Percentiles rank a stretch among this genome's conserved stretches.
These are phyloP conservation scores for Boletus vermiculosoides DNA, from an alignment of 768 basidiomycete genomes.

Conservation along the genomic window DNA sequence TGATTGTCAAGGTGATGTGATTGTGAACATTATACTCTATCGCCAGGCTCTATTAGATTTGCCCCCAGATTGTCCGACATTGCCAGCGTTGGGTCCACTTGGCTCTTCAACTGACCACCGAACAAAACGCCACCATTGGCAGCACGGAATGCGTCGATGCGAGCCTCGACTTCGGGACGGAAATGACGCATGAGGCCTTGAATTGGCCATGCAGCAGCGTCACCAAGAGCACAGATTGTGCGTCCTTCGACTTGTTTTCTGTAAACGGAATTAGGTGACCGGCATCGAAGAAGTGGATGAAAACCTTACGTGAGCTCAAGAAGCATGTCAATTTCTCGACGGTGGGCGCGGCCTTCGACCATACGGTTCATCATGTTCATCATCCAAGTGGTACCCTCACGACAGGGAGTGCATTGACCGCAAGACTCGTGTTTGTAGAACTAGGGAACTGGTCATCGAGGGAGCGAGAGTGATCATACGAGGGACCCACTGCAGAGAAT, in stretches of 20 bases:
- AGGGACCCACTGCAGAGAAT: slow-evolving; percentile 65
- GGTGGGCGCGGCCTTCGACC: slow-evolving; percentile 86
- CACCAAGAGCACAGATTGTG: slow-evolving; percentile 95
- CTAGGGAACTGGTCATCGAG: slow-evolving; percentile 34
- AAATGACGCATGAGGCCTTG: slow-evolving; percentile 98
- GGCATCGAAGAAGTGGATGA: not conserved
- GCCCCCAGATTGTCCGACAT: slow-evolving; percentile 73
- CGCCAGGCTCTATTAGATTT: slow-evolving; percentile 41
- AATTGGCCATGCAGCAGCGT: slow-evolving; percentile 98
- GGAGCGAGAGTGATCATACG: not conserved
- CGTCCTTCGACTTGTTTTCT: slow-evolving; percentile 97
- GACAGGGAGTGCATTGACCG: slow-evolving; percentile 93
- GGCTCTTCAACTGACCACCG: slow-evolving; percentile 72
- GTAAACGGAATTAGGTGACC: slow-evolving; percentile 9
- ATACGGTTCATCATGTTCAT: slow-evolving; percentile 99
- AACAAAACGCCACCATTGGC: slow-evolving; percentile 83
- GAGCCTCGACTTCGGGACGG: slow-evolving; percentile 90
- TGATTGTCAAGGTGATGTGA: slow-evolving; percentile 1
- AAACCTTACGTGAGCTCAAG: slow-evolving; percentile 81
- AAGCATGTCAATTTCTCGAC: slow-evolving; percentile 97
- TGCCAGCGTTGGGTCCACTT: slow-evolving; percentile 68
- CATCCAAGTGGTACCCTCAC: slow-evolving; percentile 98
- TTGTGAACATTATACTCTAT: slow-evolving; percentile 26
- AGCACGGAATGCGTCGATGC: slow-evolving; percentile 75
- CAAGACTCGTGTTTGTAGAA: slow-evolving; percentile 99